Conservation (phyloP, 2,329 filamentous ascomycete species). For the Paecilomyces sp. region DNA sequence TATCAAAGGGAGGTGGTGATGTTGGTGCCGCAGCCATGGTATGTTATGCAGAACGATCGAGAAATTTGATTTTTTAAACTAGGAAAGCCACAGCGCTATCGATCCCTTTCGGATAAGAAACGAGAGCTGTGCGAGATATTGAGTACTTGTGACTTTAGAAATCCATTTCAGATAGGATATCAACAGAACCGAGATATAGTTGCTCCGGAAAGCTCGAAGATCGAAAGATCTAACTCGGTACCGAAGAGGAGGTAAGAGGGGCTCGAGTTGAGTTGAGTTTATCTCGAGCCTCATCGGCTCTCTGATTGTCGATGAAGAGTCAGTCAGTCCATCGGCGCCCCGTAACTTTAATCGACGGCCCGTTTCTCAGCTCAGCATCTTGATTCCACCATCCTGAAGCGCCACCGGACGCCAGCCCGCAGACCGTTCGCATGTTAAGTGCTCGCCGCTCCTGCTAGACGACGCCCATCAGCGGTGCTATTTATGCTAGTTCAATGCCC, state of each 20-base stretch:
- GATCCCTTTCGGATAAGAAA: background rate
- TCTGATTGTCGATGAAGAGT: background rate
- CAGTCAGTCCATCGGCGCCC: background rate
- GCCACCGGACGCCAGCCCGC: background rate
- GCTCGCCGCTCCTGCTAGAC: background rate
- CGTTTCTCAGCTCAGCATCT: background rate
- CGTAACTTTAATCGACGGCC: background rate
- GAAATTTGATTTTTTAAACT: background rate
- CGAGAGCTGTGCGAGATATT: too few relatives aligned
- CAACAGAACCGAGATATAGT: background rate
- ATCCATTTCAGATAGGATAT: background rate
- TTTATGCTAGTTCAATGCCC: background rate
- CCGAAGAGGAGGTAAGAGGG: background rate
- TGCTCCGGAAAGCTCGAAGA: background rate
- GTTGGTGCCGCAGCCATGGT: background rate
- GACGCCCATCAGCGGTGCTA: background rate
- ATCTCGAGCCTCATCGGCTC: background rate
- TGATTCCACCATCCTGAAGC: background rate
- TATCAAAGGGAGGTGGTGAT: background rate
- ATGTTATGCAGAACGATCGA: background rate
- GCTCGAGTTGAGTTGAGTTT: background rate
- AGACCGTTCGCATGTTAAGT: background rate
- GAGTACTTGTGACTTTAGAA: too few relatives aligned
- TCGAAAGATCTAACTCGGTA: background rate
- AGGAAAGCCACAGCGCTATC: background rate